Evolutionary conservation across 176 grass and related monocot species (phyloP), one percentile per base, ranked within the genome.

Genomic region (Calamus simplicifolius): DNA sequence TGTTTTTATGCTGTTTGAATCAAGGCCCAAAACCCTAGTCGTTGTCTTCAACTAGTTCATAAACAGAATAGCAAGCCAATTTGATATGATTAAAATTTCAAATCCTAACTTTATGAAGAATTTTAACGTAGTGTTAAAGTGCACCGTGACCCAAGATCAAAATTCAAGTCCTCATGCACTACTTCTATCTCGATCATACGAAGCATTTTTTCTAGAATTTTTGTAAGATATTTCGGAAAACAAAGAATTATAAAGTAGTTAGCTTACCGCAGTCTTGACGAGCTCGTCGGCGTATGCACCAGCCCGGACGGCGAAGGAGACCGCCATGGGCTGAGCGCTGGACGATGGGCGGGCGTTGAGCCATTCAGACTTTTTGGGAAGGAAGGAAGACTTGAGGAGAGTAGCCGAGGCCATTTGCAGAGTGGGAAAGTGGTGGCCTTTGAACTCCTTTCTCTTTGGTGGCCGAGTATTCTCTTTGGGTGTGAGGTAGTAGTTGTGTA

Each of bases 351-450:
- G 73, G 49, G 70, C 70, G 0, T 68, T 63, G 49, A 80, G 81
- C 81, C 88, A 98, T 78, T 98, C 85, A 5, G 85, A 62, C 56
- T 76, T 98, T 79, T 86, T 98, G 75, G 94, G 88, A 71, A 93
- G 88, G 94, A 98, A 98, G 61, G 94, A 98, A 15, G 88, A 98
- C 61, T 89, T 93, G 76, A 93, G 94, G 73, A 98, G 75, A 83
- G 93, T 76, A 70, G 88, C 85, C 67, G 85, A 89, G 31, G 88
- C 88, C 94, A 98, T 98, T 78, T 73, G 49, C 72, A 16, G 60
- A 60, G 50, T 55, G 8, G 63, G 30, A 16, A 27, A 52, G 27
- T 57, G 56, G 3, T 7, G 50, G 58, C 55, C 64, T 76, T n/a
- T 64, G 55, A 68, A 26, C 70, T 72, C 71, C 71, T 59, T 55